Base-by-base conservation (phyloP, 1,139 yeast species). In the Geotrichum carabidarum region DNA sequence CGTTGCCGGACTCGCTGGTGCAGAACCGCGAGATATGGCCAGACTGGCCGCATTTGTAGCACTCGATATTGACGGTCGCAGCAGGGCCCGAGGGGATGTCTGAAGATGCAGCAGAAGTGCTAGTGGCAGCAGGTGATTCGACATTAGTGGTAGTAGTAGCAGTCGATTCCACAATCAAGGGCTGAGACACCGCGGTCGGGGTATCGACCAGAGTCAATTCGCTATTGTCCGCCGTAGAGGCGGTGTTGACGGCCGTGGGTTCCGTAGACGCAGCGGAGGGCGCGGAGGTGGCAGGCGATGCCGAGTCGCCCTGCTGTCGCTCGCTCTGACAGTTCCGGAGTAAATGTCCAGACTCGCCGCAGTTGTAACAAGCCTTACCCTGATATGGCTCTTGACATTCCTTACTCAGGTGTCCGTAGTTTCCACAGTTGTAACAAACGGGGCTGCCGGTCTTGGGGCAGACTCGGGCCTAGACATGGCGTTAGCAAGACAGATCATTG, bases 21-120 rank as follows among this genome's bases (percentile, higher is more conserved):
- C 96, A 90, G 71, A 80, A 83, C 70, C 87, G 93, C 61, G 96
- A 96, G 70, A 88, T 79, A 78, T 89, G 96, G 62, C 96, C 96
- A 63, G 85, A 79, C 75, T 87, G 88, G 68, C 96, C 96, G 76
- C 96, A 90, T 74, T 87, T 88, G 80, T 88, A 89, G 75, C 97
- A 90, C 73, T 86, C 88, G 67, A 52, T 48, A 22, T 57, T 48
- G 60, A 58, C 48, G 45, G 60, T 51, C 41, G 52, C 52, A 30
- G 56, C 54, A 18, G 59, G 57, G 35, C 50, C 57, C 9, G 50
- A 44, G 8, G 58, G 52, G n/a, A 44, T 27, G 9, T 32, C 38
- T 9, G 54, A 22, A 22, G 43, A 37, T 6, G 47, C 27, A 44
- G 48, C 49, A 17, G 46, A 14, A 12, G 46, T 2, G 7, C 31